Evolutionary conservation across 345 rosid species (phyloP), one percentile per base, ranked within the genome.

Genomic region (Passiflora organensis): DNA sequence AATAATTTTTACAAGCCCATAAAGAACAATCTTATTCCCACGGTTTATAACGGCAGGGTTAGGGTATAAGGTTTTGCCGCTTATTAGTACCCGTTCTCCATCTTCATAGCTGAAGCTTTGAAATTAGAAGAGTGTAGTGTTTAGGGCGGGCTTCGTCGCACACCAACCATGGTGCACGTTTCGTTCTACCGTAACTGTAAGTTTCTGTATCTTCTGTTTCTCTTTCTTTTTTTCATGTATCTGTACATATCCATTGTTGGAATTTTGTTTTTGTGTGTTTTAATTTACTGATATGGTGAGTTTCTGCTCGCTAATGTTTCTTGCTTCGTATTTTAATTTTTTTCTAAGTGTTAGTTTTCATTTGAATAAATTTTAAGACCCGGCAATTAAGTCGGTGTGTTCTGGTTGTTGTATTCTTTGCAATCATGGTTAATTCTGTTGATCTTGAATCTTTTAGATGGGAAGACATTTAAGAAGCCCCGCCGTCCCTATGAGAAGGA

Each of bases 141-240:
- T n/a, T n/a, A n/a, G n/a, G n/a, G n/a, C n/a, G n/a, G n/a, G n/a
- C n/a, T n/a, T n/a, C n/a, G n/a, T n/a, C n/a, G n/a, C n/a, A n/a
- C n/a, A n/a, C n/a, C n/a, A 45, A 48, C 10, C 19, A 70, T 75
- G 79, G 79, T 75, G 32, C 76, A 75, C 70, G 79, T 75, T 50
- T 63, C 64, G 44, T 75, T 75, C 32, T 70, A 75, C 59, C 72
- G 73, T 58, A 75, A 75, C 68, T 71, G 79, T 71, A 60, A 38
- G 37, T 45, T 36, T 37, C 43, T 37, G 39, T 6, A 36, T 19
- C 44, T 34, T 9, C 45, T 32, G 49, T 39, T 20, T 50, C 6
- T 11, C 16, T 59, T 19, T 6, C 0, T 6, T 2, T 15, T 8
- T 13, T 13, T 21, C 17, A 14, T 5, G 23, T 20, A 6, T 21